Conservation (phyloP, 192 early-diverging fungal species). For the Physocladia obscura region DNA sequence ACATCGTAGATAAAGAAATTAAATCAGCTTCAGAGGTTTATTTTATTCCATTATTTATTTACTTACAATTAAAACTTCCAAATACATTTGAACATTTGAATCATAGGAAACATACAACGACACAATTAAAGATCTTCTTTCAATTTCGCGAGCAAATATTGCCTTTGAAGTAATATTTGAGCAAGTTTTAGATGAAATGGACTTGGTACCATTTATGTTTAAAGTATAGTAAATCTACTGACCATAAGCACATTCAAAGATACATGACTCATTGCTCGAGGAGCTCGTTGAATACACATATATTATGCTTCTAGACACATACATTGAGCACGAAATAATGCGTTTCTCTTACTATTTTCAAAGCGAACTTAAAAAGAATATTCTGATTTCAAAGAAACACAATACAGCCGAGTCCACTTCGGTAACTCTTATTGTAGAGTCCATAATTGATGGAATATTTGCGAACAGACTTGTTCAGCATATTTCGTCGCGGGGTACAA, state of each 20-base stretch:
- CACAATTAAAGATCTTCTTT: background rate
- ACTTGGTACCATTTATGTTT: conserved; percentile 1
- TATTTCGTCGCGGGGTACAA: background rate
- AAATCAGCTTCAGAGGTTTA: background rate
- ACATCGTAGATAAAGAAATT: conserved; percentile 1
- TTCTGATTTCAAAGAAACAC: background rate
- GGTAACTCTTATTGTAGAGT: conserved; percentile 7
- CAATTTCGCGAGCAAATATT: background rate
- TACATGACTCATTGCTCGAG: conserved; percentile 4
- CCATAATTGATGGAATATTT: conserved; percentile 5
- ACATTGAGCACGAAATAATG: conserved; percentile 12
- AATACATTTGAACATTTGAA: too few relatives aligned
- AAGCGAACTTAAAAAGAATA: background rate
- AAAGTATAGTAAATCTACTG: background rate
- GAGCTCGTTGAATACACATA: conserved; percentile 3
- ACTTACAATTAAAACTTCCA: background rate
- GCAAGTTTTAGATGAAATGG: conserved; percentile 4
- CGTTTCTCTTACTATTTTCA: background rate
- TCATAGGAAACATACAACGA: conserved; percentile 1
- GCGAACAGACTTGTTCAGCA: conserved; percentile 1
- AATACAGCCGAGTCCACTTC: background rate
- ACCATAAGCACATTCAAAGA: background rate
- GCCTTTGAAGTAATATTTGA: conserved; percentile 11
- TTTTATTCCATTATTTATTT: background rate
- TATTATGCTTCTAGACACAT: background rate